Evolutionary conservation across 169 alveolate species (phyloP).

Genomic region (Eimeria tenella): DNA sequence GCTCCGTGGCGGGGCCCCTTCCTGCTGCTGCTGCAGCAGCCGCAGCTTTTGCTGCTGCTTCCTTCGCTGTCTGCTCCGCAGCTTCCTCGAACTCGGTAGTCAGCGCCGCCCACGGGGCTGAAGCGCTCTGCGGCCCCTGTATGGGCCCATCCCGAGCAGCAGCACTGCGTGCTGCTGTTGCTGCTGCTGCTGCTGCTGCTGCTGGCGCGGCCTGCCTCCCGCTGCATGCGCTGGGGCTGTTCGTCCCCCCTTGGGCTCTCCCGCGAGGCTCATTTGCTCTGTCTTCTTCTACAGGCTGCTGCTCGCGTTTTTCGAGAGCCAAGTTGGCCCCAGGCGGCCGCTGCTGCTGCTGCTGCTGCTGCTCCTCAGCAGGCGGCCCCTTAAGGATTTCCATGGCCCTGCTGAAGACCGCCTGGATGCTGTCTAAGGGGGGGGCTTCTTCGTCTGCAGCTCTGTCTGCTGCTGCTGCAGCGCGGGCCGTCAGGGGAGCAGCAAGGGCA

Average conservation of each 20-base stretch:
- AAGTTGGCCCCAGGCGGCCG: not conserved
- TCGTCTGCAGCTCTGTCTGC: not conserved
- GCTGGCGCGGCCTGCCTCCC: not conserved
- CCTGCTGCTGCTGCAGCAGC: not conserved
- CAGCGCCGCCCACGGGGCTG: not conserved
- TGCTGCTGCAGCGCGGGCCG: not conserved
- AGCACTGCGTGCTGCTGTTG: not conserved
- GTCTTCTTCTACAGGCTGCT: not conserved
- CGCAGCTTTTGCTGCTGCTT: not conserved
- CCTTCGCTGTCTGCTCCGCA: slow-evolving; percentile 12
- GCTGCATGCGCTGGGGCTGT: not conserved
- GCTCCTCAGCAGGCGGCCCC: not conserved
- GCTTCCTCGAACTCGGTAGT: slow-evolving; percentile 10
- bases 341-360: slow-evolving; percentile 34
- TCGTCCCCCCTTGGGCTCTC: no score
- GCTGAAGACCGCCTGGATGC: not conserved
- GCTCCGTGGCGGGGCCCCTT: not conserved
- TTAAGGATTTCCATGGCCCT: not conserved
- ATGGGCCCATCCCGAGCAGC: not conserved
- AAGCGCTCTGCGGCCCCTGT: not conserved
- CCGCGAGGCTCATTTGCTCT: not conserved
- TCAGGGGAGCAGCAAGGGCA: not conserved
- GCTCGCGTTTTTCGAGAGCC: not conserved
- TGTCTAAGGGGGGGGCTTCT: not conserved
- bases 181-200: not conserved